Conservation (phyloP, 1,284 basidiomycete species). For the Trichosporon ovoides region DNA sequence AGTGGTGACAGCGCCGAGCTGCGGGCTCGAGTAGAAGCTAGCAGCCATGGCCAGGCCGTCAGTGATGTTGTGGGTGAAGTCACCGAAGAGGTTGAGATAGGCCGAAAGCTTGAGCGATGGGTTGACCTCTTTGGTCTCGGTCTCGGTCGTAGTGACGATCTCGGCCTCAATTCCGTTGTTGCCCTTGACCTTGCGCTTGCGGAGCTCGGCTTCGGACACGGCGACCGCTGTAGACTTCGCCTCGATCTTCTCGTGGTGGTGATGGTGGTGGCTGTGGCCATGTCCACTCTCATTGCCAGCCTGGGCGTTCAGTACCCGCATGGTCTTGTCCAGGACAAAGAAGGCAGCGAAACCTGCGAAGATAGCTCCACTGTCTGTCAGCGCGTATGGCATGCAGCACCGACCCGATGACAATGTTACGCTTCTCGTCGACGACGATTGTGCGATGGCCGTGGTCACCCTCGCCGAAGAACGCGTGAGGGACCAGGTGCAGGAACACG, state of each 20-base stretch:
- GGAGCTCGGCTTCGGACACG: constrained; percentile 23
- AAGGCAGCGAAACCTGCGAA: constrained; percentile 79
- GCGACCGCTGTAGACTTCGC: constrained; percentile 25
- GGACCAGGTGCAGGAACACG: constrained; percentile 81
- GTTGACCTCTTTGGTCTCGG: constrained; percentile 34
- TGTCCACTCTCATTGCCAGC: constrained; percentile 49
- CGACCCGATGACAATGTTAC: constrained; percentile 77
- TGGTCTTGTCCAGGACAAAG: constrained; percentile 83
- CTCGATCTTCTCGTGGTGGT: constrained; percentile 23
- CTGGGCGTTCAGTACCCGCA: constrained; percentile 60
- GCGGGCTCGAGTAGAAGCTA: constrained; percentile 79
- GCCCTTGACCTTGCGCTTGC: constrained; percentile 34
- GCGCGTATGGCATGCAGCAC: constrained; percentile 10
- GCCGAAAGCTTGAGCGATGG: constrained; percentile 68
- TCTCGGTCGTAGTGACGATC: constrained; percentile 5
- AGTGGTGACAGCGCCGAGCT: constrained; percentile 83
- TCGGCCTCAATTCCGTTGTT: constrained; percentile 22
- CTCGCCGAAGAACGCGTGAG: constrained; percentile 84
- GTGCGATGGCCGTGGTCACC: constrained; percentile 61
- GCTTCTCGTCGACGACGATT: constrained; percentile 77
- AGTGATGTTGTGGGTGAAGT: constrained; percentile 67
- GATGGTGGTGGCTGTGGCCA: constrained; percentile 56
- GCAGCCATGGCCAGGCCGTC: constrained; percentile 80
- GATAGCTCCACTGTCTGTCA: constrained; percentile 60
- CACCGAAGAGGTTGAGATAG: constrained; percentile 82